Percentiles rank a stretch among this genome's conserved stretches.
phyloP scores from a whole-genome alignment of 768 basidiomycete genomes.

The Auricularia sp. region DNA sequence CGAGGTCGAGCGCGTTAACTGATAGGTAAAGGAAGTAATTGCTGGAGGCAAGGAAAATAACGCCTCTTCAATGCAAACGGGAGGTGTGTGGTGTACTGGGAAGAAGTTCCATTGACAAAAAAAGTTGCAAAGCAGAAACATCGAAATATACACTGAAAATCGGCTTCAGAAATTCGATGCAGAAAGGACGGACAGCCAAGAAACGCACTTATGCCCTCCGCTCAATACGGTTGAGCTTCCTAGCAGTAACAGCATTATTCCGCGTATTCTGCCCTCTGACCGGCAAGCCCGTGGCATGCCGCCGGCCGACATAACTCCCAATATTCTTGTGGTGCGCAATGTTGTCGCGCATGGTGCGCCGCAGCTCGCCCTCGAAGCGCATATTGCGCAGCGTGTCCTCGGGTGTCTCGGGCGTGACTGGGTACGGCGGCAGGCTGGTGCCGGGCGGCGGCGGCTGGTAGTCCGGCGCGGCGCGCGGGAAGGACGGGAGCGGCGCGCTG shows the following conservation, averaged over 20 bases:
- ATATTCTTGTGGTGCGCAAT: conserved; percentile 90
- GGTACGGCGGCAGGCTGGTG: conserved; percentile 22
- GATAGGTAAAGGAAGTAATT: no score
- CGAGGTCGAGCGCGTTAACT: no score
- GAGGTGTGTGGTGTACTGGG: no score
- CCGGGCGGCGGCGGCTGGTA: conserved; percentile 41
- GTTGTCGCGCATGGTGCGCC: conserved; percentile 74
- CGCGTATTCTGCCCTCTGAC: conserved; percentile 92
- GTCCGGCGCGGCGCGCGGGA: conserved; percentile 51
- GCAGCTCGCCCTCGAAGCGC: conserved; percentile 82
- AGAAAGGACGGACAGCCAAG: no score
- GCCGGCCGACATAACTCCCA: conserved; percentile 85
- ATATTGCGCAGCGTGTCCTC: conserved; percentile 61
- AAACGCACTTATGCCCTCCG: conserved; percentile 32
- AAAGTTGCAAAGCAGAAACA: no score
- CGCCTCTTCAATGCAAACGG: no score
- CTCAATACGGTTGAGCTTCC: conserved; percentile 79
- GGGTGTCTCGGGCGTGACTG: conserved; percentile 13
- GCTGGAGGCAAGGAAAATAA: no score
- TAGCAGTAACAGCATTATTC: conserved; percentile 84
- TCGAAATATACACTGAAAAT: no score
- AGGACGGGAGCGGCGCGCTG: conserved; percentile 51
- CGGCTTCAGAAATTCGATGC: no score
- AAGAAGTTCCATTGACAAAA: no score
- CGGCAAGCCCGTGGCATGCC: conserved; percentile 88